Evolutionary conservation across 257 asterid species (phyloP), one percentile per base, ranked within the genome.

Genomic region (Apocynum venetum): DNA sequence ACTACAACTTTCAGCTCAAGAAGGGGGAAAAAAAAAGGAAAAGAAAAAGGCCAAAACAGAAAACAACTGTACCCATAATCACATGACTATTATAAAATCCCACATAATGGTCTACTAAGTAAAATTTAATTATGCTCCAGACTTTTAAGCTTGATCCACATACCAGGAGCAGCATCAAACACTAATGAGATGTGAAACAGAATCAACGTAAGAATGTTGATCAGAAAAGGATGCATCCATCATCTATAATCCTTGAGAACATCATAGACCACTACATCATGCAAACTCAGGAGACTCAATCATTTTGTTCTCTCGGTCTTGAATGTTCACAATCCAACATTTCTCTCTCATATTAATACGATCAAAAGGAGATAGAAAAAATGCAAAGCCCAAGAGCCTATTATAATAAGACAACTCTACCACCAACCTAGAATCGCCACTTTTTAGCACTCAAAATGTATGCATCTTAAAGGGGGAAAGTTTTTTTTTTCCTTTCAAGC

Each of bases 1-100:
- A 84, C 66, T 60, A 72, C 64, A 82, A 49, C 41, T 4, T 48
- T 41, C 10, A 53, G 78, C 8, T 14, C 11, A 77, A 61, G 66
- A 55, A 40, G 66, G 70, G 47, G 6, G 6, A 6, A 44, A 44
- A 43, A 41, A 14, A 63, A 65, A 9, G 0, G 0, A 20, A 40
- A 31, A 1, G 14, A 72, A 17, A 65, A 20, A 76, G 61, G 40
- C 19, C 9, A 70, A 64, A 43, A 73, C 31, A 61, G 31, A 13
- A 44, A 67, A 43, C 52, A 67, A 17, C 17, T 67, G 14, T 17
- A 67, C 36, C 9, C 47, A 17, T 2, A 67, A 19, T 61, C 19
- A 31, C 43, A 36, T 6, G 11, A 66, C 52, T 15, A 67, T 43
- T 61, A 44, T 43, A 41, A 43, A 40, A 40, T 66, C 31, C 43